Evolutionary conservation across 305 asterid species (phyloP).

Genomic region (Solanum hybrid): DNA sequence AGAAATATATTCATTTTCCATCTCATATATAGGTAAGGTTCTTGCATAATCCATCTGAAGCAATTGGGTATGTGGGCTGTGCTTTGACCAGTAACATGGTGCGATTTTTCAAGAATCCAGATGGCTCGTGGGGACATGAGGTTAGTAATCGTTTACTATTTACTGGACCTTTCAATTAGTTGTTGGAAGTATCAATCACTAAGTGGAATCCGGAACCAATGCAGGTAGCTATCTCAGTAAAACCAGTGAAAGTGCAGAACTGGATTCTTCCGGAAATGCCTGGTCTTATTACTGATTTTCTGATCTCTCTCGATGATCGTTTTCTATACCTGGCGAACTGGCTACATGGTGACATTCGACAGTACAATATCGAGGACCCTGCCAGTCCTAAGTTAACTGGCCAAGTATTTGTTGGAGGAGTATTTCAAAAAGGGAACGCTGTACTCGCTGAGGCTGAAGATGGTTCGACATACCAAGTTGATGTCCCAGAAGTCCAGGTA

Average conservation of each 20-base stretch:
- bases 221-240: constrained; percentile 58
- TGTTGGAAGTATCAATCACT: background rate
- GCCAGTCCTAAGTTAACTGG: constrained; percentile 57
- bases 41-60: constrained; percentile 84
- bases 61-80: constrained; percentile 87
- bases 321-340: constrained; percentile 89
- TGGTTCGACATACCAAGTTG: constrained; percentile 68
- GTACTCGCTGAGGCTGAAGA: constrained; percentile 71
- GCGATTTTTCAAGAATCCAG: constrained; percentile 77
- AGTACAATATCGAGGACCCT: constrained; percentile 84
- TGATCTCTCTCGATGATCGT: constrained; percentile 88
- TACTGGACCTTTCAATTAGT: background rate
- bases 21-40: constrained; percentile 53
- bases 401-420: constrained; percentile 82
- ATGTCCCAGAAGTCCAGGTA: constrained; percentile 80
- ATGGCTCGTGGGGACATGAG: constrained; percentile 89
- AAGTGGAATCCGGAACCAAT: constrained; percentile 4
- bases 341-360: constrained; percentile 97
- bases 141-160: constrained; percentile 17
- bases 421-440: constrained; percentile 47
- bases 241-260: constrained; percentile 79
- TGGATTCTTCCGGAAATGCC: constrained; percentile 99
- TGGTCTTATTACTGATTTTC: constrained; percentile 86
- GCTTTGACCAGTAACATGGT: constrained; percentile 91
- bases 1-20: background rate